Evolutionary conservation across 768 basidiomycete genomes (phyloP), one percentile per base, ranked within the genome.

Genomic region (Hericium erinaceus): DNA sequence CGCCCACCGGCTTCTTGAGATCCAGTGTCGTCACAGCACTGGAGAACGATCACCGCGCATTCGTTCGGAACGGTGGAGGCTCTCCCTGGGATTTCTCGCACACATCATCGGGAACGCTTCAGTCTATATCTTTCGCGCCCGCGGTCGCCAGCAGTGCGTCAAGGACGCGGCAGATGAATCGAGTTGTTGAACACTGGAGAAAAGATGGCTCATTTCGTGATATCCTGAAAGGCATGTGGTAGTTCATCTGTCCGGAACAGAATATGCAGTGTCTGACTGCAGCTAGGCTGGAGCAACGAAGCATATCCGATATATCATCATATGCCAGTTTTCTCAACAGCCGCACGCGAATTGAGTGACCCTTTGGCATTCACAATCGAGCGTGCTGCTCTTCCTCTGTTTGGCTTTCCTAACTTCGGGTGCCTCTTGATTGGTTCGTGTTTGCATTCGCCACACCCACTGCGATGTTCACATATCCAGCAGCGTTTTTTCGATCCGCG

Each of bases 331-430:
- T 33, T 33, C 33, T 33, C 33, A 10, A 33, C 33, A 2, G 24
- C n/a, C 4, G 49, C 18, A 51, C 22, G 9, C 49, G 24, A 15
- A 15, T 1, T 16, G 10, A 33, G 16, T 20, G 24, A 51, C 16
- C 9, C 44, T 3, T 12, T 62, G 58, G 76, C 58, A 46, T 77
- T 77, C 50, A 68, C 73, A 18, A 71, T 77, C 48, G 76, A 77
- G 57, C 73, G 75, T 37, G 72, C 75, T 40, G 73, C 73, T 3
- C 68, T 77, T 16, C 75, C 76, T 46, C 57, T 77, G n/a, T 77
- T 77, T 58, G 73, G 74, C 8, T 72, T 77, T 26, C 66, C 70
- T 15, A 76, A 77, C 56, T 77, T 73, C 60, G 76, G 76, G 51
- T 75, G 70, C 39, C 64, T 77, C 15, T 70, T 77, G 13, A 77